Evolutionary conservation across 148 eudicot species (phyloP).

Genomic region (Camellia sinensis): DNA sequence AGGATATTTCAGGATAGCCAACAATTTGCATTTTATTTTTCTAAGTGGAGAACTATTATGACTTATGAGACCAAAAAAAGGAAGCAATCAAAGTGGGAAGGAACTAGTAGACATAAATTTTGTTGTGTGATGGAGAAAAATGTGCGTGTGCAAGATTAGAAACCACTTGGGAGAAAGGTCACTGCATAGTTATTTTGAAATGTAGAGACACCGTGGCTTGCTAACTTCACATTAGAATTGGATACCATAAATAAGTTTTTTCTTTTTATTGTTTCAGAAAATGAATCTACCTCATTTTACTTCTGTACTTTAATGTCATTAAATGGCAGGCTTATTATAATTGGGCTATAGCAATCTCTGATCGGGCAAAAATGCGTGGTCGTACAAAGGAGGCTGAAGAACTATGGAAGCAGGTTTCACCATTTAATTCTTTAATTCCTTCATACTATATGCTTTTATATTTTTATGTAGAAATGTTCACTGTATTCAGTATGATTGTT

Average conservation of each 20-base stretch:
- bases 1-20: not conserved
- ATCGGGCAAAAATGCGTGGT: constrained; percentile 96
- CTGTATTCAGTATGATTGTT: not conserved
- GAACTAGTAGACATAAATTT: not conserved
- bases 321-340: constrained; percentile 61
- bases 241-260: not conserved
- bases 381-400: constrained; percentile 98
- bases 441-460: not conserved
- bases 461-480: not conserved
- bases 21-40: not conserved
- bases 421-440: not conserved
- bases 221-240: not conserved
- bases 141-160: not conserved
- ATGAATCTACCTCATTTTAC: no score
- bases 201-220: not conserved
- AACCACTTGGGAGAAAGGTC: not conserved
- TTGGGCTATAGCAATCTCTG: constrained; percentile 98
- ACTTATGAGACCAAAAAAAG: not conserved
- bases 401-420: constrained; percentile 82
- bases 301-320: constrained; percentile 1
- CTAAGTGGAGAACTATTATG: not conserved
- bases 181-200: not conserved
- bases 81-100: not conserved
- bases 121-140: not conserved
- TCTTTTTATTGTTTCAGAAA: no score